These are phyloP conservation scores for Thielaviopsis populi DNA, from an alignment of 2,329 filamentous ascomycete species.

Conservation along the genomic window DNA sequence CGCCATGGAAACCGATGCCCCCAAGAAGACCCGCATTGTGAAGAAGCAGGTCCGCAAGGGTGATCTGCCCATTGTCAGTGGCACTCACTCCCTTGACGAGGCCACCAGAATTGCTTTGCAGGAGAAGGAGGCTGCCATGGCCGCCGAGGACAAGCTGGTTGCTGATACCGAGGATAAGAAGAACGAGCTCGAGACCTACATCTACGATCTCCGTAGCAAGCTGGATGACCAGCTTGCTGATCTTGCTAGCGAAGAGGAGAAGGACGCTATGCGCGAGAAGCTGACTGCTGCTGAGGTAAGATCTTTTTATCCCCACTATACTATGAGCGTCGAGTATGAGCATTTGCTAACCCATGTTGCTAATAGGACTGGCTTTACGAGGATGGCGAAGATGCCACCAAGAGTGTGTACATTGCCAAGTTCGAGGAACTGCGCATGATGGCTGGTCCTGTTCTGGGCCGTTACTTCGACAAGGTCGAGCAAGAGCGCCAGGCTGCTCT, in stretches of 20 bases:
- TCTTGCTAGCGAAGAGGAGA: constrained; percentile 83
- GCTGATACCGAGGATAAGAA: constrained; percentile 98
- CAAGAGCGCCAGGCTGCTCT: constrained; percentile 65
- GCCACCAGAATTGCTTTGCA: constrained; percentile 47
- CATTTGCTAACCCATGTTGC: constrained; percentile 3
- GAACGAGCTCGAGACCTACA: constrained; percentile 96
- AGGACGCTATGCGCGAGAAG: constrained; percentile 69
- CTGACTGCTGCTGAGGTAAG: constrained; percentile 76
- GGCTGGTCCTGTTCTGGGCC: constrained; percentile 80
- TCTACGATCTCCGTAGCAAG: constrained; percentile 94
- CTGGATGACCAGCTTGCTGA: constrained; percentile 82
- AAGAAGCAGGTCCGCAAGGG: constrained; percentile 99
- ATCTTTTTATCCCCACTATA: constrained; percentile 11
- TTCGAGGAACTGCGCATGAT: constrained; percentile 87
- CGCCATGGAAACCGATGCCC: constrained; percentile 27
- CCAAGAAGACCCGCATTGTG: constrained; percentile 79
- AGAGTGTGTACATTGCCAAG: constrained; percentile 88
- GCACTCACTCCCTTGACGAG: constrained; percentile 65
- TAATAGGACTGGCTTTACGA: constrained; percentile 92
- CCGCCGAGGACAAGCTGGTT: constrained; percentile 96
- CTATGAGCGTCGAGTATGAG: not conserved
- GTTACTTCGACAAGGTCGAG: constrained; percentile 89
- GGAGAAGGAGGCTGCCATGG: constrained; percentile 82
- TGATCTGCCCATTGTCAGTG: constrained; percentile 73
- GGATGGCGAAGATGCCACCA: constrained; percentile 85